Evolutionary conservation across 164 flowering plant genomes (phyloP).

Genomic region (Pachysandra terminalis): DNA sequence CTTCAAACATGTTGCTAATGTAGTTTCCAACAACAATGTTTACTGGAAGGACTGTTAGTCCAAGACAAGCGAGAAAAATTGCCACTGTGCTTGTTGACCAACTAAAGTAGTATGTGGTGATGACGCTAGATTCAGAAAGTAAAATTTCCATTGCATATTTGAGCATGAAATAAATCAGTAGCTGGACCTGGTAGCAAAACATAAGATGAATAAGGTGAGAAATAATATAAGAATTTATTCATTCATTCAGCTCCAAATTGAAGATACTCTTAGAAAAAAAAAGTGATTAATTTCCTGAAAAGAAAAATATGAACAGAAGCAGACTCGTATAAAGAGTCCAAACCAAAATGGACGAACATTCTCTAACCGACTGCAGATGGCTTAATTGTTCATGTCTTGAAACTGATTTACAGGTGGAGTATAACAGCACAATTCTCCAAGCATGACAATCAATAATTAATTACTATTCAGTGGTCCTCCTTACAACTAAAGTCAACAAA

Average conservation of each 20-base stretch:
- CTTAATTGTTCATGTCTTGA: background rate
- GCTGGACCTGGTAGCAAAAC: constrained; percentile 59
- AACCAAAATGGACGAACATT: background rate
- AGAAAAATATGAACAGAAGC: background rate
- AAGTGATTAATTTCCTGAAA: background rate
- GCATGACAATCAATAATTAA: too few species aligned
- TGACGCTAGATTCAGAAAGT: constrained; percentile 75
- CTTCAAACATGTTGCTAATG: constrained; percentile 80
- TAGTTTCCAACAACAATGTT: constrained; percentile 72
- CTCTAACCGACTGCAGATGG: background rate
- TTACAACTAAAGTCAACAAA: too few species aligned
- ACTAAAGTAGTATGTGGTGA: constrained; percentile 63
- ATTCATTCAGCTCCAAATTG: background rate
- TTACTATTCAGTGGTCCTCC: too few species aligned
- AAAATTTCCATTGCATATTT: constrained; percentile 86
- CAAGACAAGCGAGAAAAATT: constrained; percentile 80
- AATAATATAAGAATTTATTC: too few species aligned
- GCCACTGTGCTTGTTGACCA: constrained; percentile 75
- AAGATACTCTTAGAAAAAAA: background rate
- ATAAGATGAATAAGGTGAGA: background rate
- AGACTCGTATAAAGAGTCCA: background rate
- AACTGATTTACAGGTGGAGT: background rate
- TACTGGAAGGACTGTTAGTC: constrained; percentile 82
- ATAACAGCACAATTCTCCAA: background rate
- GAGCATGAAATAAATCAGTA: constrained; percentile 80